Evolutionary conservation across 306 rosid genomes (phyloP), one percentile per base, ranked within the genome.

Genomic region (Vachellia pachyceras): DNA sequence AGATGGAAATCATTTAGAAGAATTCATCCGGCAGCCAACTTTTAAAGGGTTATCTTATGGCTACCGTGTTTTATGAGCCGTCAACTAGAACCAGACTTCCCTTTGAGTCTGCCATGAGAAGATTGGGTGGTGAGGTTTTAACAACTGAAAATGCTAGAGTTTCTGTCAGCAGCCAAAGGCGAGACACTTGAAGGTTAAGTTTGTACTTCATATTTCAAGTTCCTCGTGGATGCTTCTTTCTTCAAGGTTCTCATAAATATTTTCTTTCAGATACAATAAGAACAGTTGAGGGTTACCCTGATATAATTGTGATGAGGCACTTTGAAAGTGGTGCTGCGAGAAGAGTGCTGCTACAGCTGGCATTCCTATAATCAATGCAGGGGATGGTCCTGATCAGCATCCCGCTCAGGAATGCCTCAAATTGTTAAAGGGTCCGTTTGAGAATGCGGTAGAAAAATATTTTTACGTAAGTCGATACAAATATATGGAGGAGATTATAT

Each of bases 351-450:
- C 86, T 60, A 88, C 89, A 18, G 93, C 97, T 57, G 76, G 79
- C 76, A 87, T 94, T 87, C 97, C 98, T n/a, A 41, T 94, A 41
- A 91, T 94, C 46, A 94, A 94, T 83, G 98, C 98, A 3, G 98
- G 97, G 75, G 98, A 94, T 79, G 98, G 97, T 86, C 97, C 97
- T 81, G 98, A 97, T 46, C 97, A 94, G 47, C 97, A 92, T 82
- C 98, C 97, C 23, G 87, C 97, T 49, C 98, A 92, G 92, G 98
- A 91, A 78, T 76, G 75, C 61, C 22, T 36, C 64, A 45, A 77
- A 35, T 63, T 44, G 12, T n/a, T n/a, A n/a, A n/a, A n/a, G n/a
- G n/a, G n/a, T n/a, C n/a, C n/a, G n/a, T n/a, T n/a, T n/a, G n/a
- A n/a, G n/a, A n/a, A n/a, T n/a, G n/a, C n/a, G n/a, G n/a, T n/a